These are phyloP conservation scores for Boletus calvinii DNA, from an alignment of 1,284 basidiomycete genomes.

Conservation along the genomic window DNA sequence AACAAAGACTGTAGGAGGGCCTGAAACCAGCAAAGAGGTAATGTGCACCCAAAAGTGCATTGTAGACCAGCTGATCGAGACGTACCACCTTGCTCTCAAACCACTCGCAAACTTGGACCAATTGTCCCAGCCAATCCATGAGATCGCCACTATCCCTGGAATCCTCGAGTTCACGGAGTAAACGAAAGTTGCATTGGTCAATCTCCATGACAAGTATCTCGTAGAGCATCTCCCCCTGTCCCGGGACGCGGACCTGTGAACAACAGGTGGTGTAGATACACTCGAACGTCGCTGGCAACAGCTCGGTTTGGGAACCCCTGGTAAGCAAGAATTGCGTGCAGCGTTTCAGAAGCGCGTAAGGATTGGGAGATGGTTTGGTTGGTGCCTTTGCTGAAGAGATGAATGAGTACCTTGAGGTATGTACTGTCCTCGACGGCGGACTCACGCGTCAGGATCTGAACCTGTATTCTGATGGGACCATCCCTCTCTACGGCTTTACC, in stretches of 20 bases:
- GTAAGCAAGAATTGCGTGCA: conserved; percentile 48
- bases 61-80: conserved; percentile 6
- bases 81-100: conserved; percentile 63
- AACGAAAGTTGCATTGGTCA: conserved; percentile 44
- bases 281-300: conserved; percentile 51
- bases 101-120: conserved; percentile 57
- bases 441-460: conserved; percentile 45
- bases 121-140: conserved; percentile 50
- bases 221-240: conserved; percentile 57
- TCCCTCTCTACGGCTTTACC: conserved; percentile 28
- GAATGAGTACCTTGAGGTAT: conserved; percentile 3
- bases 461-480: conserved; percentile 43
- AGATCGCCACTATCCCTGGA: conserved; percentile 24
- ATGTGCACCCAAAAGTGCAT: neutral
- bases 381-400: conserved; percentile 13
- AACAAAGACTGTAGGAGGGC: conserved; percentile 54
- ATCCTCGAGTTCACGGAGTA: conserved; percentile 40
- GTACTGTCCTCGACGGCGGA: neutral
- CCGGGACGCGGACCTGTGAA: conserved; percentile 47
- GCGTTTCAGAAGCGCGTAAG: conserved; percentile 36
- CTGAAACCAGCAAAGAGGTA: conserved; percentile 31
- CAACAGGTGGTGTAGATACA: conserved; percentile 56
- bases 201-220: conserved; percentile 51
- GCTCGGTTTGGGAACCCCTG: conserved; percentile 29
- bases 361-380: conserved; percentile 7